phyloP scores from a whole-genome alignment of 495 filamentous ascomycete genomes.

The Penicillium egyptiacum region DNA sequence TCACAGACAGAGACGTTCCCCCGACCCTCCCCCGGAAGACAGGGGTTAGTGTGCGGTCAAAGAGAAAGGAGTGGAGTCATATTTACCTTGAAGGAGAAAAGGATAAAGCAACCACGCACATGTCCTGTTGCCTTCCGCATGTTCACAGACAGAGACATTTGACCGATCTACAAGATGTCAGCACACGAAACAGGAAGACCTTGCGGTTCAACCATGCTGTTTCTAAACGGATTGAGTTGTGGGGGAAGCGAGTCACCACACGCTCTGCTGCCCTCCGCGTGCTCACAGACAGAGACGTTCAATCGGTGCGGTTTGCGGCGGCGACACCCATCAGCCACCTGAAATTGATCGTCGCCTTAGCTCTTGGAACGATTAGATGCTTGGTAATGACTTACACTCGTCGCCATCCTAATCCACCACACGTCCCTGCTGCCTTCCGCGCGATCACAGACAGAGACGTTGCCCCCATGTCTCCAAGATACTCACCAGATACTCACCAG shows the following conservation, averaged over 20 bases:
- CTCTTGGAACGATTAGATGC: not conserved
- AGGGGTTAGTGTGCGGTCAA: not conserved
- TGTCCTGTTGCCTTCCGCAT: not conserved
- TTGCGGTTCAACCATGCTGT: not conserved
- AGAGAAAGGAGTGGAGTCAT: not conserved
- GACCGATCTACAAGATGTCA: not conserved
- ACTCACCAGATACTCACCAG: too few species aligned
- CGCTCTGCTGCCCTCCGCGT: not conserved
- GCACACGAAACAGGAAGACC: not conserved
- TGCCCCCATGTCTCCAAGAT: not conserved
- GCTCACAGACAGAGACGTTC: slow-evolving; percentile 5
- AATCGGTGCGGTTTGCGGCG: not conserved
- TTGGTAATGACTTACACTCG: not conserved
- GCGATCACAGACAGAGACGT: slow-evolving; percentile 6
- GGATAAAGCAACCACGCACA: not conserved
- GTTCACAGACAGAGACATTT: slow-evolving; percentile 1
- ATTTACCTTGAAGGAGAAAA: not conserved
- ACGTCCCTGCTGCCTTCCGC: slow-evolving; percentile 1
- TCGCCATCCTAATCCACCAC: not conserved
- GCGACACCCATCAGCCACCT: not conserved
- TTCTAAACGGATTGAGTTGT: not conserved
- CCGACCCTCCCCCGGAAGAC: not conserved
- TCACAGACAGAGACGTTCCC: slow-evolving; percentile 2
- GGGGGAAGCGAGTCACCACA: not conserved
- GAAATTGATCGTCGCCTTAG: not conserved